Evolutionary conservation across 352 stramenopile genomes (phyloP).

Genomic region (Phytophthora citricola): DNA sequence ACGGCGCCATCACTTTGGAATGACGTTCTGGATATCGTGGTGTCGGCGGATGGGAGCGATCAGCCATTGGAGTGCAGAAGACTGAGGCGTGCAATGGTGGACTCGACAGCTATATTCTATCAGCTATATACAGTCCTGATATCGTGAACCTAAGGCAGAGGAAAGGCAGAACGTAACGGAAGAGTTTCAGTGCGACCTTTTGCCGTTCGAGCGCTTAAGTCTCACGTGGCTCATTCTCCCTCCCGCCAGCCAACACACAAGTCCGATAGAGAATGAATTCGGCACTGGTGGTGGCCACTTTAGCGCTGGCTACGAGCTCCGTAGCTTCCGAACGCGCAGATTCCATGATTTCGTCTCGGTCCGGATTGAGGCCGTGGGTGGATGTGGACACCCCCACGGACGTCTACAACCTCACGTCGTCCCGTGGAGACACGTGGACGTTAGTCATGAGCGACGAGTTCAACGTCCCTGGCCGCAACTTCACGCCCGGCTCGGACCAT

Average conservation of each 20-base stretch:
- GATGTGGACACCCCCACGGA: constrained; percentile 44
- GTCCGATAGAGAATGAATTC: constrained; percentile 20
- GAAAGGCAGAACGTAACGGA: constrained; percentile 23
- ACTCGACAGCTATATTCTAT: constrained; percentile 22
- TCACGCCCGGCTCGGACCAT: constrained; percentile 48
- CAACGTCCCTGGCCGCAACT: constrained; percentile 67
- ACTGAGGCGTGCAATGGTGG: constrained; percentile 2
- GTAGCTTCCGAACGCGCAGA: constrained; percentile 26
- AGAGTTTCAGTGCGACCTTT: constrained; percentile 19
- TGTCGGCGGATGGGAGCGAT: constrained; percentile 2
- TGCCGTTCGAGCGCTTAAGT: constrained; percentile 11
- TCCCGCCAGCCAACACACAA: constrained; percentile 6
- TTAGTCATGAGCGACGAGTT: constrained; percentile 85
- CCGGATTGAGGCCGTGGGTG: constrained; percentile 48
- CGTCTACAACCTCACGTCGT: constrained; percentile 38
- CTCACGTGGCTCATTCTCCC: constrained; percentile 24
- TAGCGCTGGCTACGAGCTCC: not conserved
- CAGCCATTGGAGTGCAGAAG: constrained; percentile 15
- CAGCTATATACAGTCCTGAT: constrained; percentile 6
- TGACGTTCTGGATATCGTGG: constrained; percentile 1
- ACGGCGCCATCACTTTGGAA: constrained; percentile 11
- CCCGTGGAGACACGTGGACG: constrained; percentile 59
- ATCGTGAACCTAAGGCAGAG: not conserved
- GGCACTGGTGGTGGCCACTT: constrained; percentile 4
- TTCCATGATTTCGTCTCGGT: constrained; percentile 36